Conservation (phyloP, 1,139 yeast species). For the Saccharomycopsis hybrid region DNA sequence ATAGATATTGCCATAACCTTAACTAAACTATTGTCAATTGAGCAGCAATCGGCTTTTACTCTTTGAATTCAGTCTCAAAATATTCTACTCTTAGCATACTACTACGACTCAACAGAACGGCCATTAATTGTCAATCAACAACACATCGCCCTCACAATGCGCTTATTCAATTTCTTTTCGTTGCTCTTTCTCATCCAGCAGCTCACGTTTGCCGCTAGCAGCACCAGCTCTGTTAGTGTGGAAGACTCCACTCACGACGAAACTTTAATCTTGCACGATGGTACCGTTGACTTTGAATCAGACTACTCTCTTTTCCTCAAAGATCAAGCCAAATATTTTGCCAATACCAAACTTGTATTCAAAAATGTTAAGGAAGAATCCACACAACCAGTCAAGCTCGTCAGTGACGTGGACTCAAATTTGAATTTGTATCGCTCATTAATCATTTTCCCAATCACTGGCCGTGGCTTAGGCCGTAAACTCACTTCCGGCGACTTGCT, state of each 20-base stretch:
- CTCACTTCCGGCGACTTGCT: constrained; percentile 38
- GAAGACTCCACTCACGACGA: neutral
- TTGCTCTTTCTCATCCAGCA: too few relatives aligned
- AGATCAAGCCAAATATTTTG: constrained; percentile 11
- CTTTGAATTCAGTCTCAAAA: too few relatives aligned
- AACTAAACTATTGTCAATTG: too few relatives aligned
- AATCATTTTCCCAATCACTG: constrained; percentile 46
- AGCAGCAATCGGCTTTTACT: too few relatives aligned
- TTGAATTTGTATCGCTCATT: constrained; percentile 41
- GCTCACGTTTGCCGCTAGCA: too few relatives aligned
- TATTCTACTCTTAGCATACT: too few relatives aligned
- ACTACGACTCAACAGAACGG: too few relatives aligned
- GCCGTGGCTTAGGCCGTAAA: constrained; percentile 35
- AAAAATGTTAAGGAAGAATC: constrained; percentile 15
- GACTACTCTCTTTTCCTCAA: constrained; percentile 15
- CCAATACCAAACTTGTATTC: constrained; percentile 8
- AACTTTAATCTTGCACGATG: constrained; percentile 20
- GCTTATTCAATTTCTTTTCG: too few relatives aligned
- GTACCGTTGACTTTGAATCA: constrained; percentile 15
- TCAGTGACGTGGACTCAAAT: constrained; percentile 16
- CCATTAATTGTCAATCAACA: too few relatives aligned
- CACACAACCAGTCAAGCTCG: constrained; percentile 3
- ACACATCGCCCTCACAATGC: too few relatives aligned
- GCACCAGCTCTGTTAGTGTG: neutral
- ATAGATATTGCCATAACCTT: too few relatives aligned